These are phyloP conservation scores for Chrysosporium keratinophilum DNA, from an alignment of 2,329 filamentous ascomycete species.

Conservation along the genomic window DNA sequence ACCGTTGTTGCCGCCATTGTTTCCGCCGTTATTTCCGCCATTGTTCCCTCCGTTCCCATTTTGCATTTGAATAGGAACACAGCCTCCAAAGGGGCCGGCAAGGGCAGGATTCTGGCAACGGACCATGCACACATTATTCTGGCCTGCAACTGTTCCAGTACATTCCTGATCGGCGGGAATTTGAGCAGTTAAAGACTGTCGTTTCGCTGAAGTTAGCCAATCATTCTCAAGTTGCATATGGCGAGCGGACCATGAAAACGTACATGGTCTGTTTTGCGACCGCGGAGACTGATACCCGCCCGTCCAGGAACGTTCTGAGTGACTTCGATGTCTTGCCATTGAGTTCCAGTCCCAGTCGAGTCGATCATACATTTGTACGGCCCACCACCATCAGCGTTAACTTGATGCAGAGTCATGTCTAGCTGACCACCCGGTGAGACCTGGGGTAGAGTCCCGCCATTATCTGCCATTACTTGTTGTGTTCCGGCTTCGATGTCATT, in stretches of 20 bases:
- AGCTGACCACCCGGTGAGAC: constrained; percentile 48
- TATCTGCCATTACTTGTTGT: constrained; percentile 47
- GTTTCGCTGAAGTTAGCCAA: constrained; percentile 6
- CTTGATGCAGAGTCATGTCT: constrained; percentile 56
- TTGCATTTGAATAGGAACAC: constrained; percentile 46
- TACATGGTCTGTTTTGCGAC: constrained; percentile 10
- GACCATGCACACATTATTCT: constrained; percentile 52
- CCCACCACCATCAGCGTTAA: constrained; percentile 57
- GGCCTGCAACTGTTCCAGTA: constrained; percentile 50
- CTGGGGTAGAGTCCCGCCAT: constrained; percentile 49
- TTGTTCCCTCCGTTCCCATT: constrained; percentile 16
- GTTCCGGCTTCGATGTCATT: constrained; percentile 51
- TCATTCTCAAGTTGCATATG: background rate
- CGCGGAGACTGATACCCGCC: constrained; percentile 5
- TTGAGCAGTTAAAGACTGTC: constrained; percentile 45
- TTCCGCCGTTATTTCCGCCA: constrained; percentile 7
- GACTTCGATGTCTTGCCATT: constrained; percentile 47
- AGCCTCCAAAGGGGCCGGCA: constrained; percentile 54
- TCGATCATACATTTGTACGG: constrained; percentile 58
- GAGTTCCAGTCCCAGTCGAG: constrained; percentile 46
- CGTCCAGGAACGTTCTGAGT: constrained; percentile 40
- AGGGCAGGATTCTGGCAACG: constrained; percentile 51
- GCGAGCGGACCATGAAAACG: background rate
- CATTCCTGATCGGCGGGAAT: constrained; percentile 48
- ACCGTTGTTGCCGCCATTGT: background rate